phyloP scores from a whole-genome alignment of 2,329 filamentous ascomycete genomes.

The Colletotrichum trifolii region DNA sequence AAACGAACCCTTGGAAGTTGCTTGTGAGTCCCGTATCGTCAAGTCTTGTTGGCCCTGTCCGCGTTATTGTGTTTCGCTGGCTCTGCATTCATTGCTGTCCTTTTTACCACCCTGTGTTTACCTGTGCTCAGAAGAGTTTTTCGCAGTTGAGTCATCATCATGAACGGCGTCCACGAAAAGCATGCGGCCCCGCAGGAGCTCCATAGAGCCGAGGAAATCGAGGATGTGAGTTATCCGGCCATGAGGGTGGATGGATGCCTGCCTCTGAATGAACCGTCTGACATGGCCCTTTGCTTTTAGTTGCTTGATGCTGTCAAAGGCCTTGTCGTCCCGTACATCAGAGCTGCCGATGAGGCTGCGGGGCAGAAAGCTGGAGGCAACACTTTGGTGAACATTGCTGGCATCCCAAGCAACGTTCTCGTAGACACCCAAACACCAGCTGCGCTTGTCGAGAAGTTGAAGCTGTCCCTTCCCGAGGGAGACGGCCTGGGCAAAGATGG shows the following conservation, averaged over 20 bases:
- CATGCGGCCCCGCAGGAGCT: constrained; percentile 36
- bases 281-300: constrained; percentile 53
- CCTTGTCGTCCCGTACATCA: constrained; percentile 78
- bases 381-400: constrained; percentile 51
- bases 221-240: constrained; percentile 53
- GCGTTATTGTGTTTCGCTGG: no score
- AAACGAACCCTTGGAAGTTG: background rate
- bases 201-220: constrained; percentile 56
- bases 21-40: no score
- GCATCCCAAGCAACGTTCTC: constrained; percentile 64
- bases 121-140: constrained; percentile 15
- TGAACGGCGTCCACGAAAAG: constrained; percentile 34
- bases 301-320: constrained; percentile 74
- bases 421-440: constrained; percentile 72
- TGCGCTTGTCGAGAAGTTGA: constrained; percentile 64
- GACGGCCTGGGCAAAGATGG: constrained; percentile 76
- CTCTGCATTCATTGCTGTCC: no score
- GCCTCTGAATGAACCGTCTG: background rate
- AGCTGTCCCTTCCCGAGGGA: constrained; percentile 66
- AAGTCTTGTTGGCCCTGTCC: background rate
- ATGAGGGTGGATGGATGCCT: background rate
- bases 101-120: no score
- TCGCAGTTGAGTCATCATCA: constrained; percentile 9
- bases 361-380: constrained; percentile 64
- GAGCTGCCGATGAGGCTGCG: constrained; percentile 73